Conservation (phyloP, 1,139 yeast genomes). For the Sporopachydermia cereana region DNA sequence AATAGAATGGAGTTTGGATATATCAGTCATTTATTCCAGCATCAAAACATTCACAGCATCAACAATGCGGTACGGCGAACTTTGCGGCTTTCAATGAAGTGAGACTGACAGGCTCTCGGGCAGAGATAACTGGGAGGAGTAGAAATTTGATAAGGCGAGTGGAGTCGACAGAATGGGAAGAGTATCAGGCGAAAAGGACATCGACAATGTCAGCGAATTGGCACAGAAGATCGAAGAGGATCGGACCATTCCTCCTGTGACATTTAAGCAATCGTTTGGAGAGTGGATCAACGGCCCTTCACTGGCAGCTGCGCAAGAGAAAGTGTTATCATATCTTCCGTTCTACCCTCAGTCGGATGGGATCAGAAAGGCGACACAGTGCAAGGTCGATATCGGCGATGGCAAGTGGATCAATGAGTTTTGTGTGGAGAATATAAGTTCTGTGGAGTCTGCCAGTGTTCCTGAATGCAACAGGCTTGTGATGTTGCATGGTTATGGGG, state of each 20-base stretch:
- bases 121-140: neutral
- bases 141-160: neutral
- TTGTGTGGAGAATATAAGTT: conserved; percentile 19
- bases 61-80: too few relatives aligned
- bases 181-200: neutral
- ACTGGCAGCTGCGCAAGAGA: conserved; percentile 30
- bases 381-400: conserved; percentile 38
- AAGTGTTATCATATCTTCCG: conserved; percentile 40
- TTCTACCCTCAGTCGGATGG: conserved; percentile 48
- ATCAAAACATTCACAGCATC: too few relatives aligned
- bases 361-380: conserved; percentile 34
- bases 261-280: conserved; percentile 29
- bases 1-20: too few relatives aligned
- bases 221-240: conserved; percentile 7
- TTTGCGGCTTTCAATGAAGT: too few relatives aligned
- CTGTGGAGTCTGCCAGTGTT: conserved; percentile 8
- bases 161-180: neutral
- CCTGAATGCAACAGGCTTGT: conserved; percentile 34
- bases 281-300: conserved; percentile 33
- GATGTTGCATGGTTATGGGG: conserved; percentile 85
- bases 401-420: conserved; percentile 50
- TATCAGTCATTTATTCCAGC: too few relatives aligned
- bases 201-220: neutral
- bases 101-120: too few relatives aligned
- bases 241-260: conserved; percentile 18